Evolutionary conservation across 768 basidiomycete species (phyloP).

Genomic region (Suillus bovinus): DNA sequence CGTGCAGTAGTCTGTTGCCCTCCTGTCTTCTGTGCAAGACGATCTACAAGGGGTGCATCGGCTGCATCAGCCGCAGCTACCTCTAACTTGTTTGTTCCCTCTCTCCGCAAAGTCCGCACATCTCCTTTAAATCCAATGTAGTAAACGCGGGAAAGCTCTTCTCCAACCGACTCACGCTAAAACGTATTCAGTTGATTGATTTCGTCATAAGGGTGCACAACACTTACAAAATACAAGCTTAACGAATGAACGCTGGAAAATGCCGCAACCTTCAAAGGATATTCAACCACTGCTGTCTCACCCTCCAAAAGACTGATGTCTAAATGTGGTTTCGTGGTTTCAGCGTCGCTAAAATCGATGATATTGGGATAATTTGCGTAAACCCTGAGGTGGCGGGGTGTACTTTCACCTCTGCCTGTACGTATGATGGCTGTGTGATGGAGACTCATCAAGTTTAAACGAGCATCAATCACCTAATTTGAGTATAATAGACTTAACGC

Average conservation of each 20-base stretch:
- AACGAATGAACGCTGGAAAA: slow-evolving; percentile 74
- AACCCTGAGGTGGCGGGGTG: slow-evolving; percentile 73
- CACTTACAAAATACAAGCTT: slow-evolving; percentile 78
- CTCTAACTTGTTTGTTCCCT: slow-evolving; percentile 62
- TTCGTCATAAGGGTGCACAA: slow-evolving; percentile 5
- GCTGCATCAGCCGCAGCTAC: slow-evolving; percentile 81
- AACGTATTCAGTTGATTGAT: slow-evolving; percentile 1
- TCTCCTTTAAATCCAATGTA: slow-evolving; percentile 87
- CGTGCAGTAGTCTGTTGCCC: slow-evolving; percentile 67
- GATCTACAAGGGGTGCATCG: slow-evolving; percentile 67
- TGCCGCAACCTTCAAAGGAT: slow-evolving; percentile 73
- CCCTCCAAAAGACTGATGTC: slow-evolving; percentile 72
- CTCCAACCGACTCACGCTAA: slow-evolving; percentile 69
- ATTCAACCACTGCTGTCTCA: slow-evolving; percentile 68
- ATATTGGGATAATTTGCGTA: slow-evolving; percentile 75
- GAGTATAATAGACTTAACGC: slow-evolving; percentile 70
- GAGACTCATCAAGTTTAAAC: not conserved
- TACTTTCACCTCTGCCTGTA: slow-evolving; percentile 72
- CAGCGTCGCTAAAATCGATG: slow-evolving; percentile 76
- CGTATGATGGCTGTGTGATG: not conserved
- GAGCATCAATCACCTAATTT: slow-evolving; percentile 60
- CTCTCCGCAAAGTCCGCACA: slow-evolving; percentile 50
- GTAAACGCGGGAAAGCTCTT: slow-evolving; percentile 65
- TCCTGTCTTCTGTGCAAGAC: slow-evolving; percentile 54
- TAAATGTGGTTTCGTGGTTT: slow-evolving; percentile 66